A percentile compares a stretch with the other conserved stretches of the same genome.
Evolutionary conservation across 306 rosid genomes (phyloP).

Genomic region (Pyrus betulifolia): DNA sequence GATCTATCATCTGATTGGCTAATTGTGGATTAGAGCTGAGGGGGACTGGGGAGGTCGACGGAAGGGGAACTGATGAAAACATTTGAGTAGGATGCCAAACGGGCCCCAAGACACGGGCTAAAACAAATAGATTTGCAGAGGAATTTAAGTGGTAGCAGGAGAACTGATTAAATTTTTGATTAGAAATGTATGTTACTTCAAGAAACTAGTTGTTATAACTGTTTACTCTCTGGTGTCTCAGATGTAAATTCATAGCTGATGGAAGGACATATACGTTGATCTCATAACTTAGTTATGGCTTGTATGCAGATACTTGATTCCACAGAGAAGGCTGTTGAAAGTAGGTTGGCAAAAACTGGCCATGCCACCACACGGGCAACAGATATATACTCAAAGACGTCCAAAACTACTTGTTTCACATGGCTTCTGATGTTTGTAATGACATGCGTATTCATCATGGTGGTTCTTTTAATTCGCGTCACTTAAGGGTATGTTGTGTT

Average conservation of each 20-base stretch:
- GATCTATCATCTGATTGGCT: no score
- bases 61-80: no score
- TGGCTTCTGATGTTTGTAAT: slow-evolving; percentile 70
- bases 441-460: slow-evolving; percentile 72
- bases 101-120: neutral
- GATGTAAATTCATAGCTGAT: neutral
- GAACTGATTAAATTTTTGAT: neutral
- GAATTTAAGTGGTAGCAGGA: neutral
- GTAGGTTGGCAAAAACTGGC: slow-evolving; percentile 81
- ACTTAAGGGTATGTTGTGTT: slow-evolving; percentile 21
- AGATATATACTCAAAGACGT: slow-evolving; percentile 54
- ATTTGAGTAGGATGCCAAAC: no score
- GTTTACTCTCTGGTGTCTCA: neutral
- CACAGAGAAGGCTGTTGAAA: slow-evolving; percentile 76
- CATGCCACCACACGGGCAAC: slow-evolving; percentile 68
- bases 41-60: no score
- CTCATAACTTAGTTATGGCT: slow-evolving; percentile 9
- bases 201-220: neutral
- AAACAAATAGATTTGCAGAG: neutral
- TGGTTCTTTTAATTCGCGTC: slow-evolving; percentile 79
- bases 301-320: slow-evolving; percentile 71
- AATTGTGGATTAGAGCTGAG: no score
- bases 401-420: slow-evolving; percentile 76
- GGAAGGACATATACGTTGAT: neutral
- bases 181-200: neutral